Conservation (phyloP, 805 yeast species). For the Lachancea lanzarotensis region DNA sequence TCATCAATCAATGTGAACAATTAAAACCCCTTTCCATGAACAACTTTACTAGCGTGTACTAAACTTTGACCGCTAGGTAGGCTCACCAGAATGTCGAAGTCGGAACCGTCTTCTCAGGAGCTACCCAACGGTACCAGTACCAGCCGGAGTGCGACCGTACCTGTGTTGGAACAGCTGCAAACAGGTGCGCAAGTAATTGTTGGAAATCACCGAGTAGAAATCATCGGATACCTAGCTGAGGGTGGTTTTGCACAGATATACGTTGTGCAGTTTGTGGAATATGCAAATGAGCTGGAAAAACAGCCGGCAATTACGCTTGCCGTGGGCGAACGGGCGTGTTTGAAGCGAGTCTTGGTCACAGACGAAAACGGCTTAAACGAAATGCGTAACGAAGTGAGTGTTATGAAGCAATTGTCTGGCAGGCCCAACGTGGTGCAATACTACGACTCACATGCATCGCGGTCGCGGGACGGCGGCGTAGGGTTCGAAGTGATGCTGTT, state of each 20-base stretch:
- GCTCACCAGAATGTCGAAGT: conserved; percentile 4
- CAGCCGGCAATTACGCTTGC: conserved; percentile 19
- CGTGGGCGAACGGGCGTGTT: conserved; percentile 49
- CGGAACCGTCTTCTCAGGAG: conserved; percentile 7
- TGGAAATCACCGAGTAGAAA: conserved; percentile 52
- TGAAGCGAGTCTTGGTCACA: conserved; percentile 68
- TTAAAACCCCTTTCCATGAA: conserved; percentile 3
- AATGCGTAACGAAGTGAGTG: conserved; percentile 69
- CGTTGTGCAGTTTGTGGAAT: conserved; percentile 44
- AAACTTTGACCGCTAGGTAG: no score
- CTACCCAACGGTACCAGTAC: neutral
- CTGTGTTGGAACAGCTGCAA: conserved; percentile 10
- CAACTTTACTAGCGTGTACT: neutral
- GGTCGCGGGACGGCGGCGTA: conserved; percentile 33
- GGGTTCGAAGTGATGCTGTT: conserved; percentile 82
- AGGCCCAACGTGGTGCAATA: conserved; percentile 59
- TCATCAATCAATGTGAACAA: neutral
- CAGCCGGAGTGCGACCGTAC: conserved; percentile 3
- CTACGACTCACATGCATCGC: conserved; percentile 70
- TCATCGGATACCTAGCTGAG: conserved; percentile 53
- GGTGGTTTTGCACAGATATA: conserved; percentile 84
- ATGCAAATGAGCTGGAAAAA: conserved; percentile 20
- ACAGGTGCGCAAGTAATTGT: conserved; percentile 54
- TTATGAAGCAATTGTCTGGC: conserved; percentile 56
- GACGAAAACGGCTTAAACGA: conserved; percentile 61